Evolutionary conservation across 768 basidiomycete species (phyloP), one percentile per base, ranked within the genome.

Genomic region (Lepiota brunneoincarnata): DNA sequence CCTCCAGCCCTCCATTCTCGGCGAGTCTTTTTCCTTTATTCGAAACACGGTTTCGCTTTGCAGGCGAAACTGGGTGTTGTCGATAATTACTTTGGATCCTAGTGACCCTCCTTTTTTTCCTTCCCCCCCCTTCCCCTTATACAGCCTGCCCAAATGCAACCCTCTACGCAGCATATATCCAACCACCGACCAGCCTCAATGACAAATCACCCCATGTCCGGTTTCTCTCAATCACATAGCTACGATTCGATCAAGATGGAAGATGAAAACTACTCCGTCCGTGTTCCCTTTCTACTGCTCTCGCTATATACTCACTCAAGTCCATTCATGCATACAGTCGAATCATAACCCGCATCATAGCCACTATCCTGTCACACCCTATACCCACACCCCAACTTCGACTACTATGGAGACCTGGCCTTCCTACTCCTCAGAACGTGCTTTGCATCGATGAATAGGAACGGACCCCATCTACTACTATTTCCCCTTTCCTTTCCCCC

Each of bases 1-100:
- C 86, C 4, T 86, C 86, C 23, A 89, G 84, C 60, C 85, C 86
- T 53, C 86, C 87, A n/a, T 90, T 89, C 76, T 91, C 89, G 89
- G 89, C 88, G 42, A 66, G 78, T 77, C 66, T 75, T 78, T 69
- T 73, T 60, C 54, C 55, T 59, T 51, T 62, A 59, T 58, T 61
- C 63, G 63, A 60, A 52, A 44, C 67, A 60, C 64, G 58, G 57
- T 62, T 59, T 59, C 49, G 59, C 59, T 61, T 57, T 28, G 0
- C 28, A 12, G 36, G 43, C 42, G 42, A 47, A 39, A 18, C 34
- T 21, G 6, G 60, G 59, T 51, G 57, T 35, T 51, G 59, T 64
- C 69, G 65, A 64, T 69, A 66, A 70, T 68, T 68, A 64, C 68
- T 72, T 60, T 67, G 72, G 79, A 83, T 80, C 76, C 78, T 83